Base-by-base conservation (phyloP, 805 yeast genomes). In the Candida jianshihensis region DNA sequence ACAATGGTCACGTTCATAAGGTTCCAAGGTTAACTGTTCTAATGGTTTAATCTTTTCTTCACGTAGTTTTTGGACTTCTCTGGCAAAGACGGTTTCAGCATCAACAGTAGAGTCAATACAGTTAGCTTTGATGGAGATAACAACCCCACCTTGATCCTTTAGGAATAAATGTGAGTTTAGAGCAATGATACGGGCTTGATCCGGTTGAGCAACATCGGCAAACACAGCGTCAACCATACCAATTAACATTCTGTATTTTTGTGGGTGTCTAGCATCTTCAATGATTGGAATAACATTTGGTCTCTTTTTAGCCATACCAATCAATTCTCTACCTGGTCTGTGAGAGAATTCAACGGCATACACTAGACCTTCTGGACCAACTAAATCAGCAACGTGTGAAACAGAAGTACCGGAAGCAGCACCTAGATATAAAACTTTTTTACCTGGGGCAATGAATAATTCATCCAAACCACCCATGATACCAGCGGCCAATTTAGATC, bases 231-330 rank as follows among this genome's bases (percentile, higher is more conserved):
- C 98, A 49, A 92, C 98, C 98, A 92, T 92, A 58, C 97, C 95
- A 47, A 92, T 74, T 56, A 92, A 77, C 98, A 92, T 92, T 75
- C 98, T 82, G 81, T 92, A 92, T 71, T 92, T 92, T 66, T 92
- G 98, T 60, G 98, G 98, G 71, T 92, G 98, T 75, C 98, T 89
- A 47, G 98, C 98, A 71, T 92, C 98, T 70, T 92, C 98, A 64
- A 92, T 89, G 66, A 92, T 92, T 58, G 98, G 98, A 51, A 92
- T 87, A 41, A 92, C 94, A 61, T 92, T 92, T 49, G 98, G 97
- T 78, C 98, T 86, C 94, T 92, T 92, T 80, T 90, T 92, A 63
- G 98, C 98, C 98, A 92, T 92, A 58, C 94, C 86, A 59, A 92
- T 90, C 69, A 92, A 78, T 69, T 92, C 98, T 76, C 98, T 84